Evolutionary conservation across 176 grass and related monocot species (phyloP), one percentile per base, ranked within the genome.

Genomic region (Oryza australiensis): DNA sequence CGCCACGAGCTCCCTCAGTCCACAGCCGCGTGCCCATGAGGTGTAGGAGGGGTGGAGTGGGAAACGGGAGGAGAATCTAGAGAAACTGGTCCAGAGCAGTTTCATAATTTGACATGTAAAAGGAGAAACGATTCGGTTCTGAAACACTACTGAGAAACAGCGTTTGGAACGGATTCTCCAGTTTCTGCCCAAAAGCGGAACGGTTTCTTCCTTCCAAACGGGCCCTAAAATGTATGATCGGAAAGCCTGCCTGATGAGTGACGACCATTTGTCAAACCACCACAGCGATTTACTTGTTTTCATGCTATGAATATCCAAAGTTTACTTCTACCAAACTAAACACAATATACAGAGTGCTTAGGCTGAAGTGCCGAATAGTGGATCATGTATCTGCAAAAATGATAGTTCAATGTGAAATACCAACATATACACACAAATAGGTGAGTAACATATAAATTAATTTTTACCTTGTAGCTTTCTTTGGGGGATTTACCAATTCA

Each of bases 381-480:
- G 26, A 41, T 85, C 63, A 33, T 57, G 4, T 28, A 73, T 84
- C 86, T 84, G 28, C 28, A 74, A 41, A 75, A 27, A n/a, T 15
- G 0, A 40, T 76, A 81, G 49, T 70, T 59, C 33, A 79, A 45
- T 68, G 27, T 68, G 45, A 72, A 48, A 83, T 48, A 6, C 23
- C 68, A 79, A 82, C 32, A 73, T 27, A 73, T 28, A 33, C 24
- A 59, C 22, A 29, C 35, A 76, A 68, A 62, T 49, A 26, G 51
- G 49, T 46, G 35, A 77, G 5, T 28, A 72, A 6, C 24, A 73
- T 30, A 27, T 62, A 48, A 33, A n/a, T 12, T 53, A 53, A 51
- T 9, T 37, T 80, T 76, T 55, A 89, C 76, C 87, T 70, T 7
- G 10, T 26, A 70, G 15, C 37, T 84, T 84, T 70, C 29, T 68